These are phyloP conservation scores for Rhipidocladum racemiflorum DNA, from an alignment of 176 grass and related monocot genomes.

Conservation along the genomic window DNA sequence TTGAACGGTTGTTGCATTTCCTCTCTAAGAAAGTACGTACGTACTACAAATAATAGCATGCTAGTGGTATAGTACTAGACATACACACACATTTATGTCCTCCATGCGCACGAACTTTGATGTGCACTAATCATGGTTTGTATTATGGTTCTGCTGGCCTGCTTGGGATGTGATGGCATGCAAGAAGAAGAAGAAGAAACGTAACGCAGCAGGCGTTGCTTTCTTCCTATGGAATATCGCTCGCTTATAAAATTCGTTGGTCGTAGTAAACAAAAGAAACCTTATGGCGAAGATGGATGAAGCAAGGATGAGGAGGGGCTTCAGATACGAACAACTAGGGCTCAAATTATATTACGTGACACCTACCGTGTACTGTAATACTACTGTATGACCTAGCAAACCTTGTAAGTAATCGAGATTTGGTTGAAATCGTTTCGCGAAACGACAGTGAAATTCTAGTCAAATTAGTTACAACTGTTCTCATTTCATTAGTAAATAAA, in stretches of 20 bases:
- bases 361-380: not conserved
- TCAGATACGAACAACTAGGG: not conserved
- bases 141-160: not conserved
- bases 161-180: constrained; percentile 15
- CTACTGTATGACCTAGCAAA: not conserved
- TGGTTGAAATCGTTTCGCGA: not conserved
- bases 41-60: not conserved
- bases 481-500: not conserved
- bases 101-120: constrained; percentile 22
- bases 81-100: not conserved
- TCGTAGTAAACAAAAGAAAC: constrained; percentile 14
- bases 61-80: not conserved
- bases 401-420: too few relatives aligned
- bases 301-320: not conserved
- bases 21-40: not conserved
- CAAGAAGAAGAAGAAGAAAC: constrained; percentile 28
- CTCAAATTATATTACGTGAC: not conserved
- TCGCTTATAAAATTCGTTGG: constrained; percentile 2
- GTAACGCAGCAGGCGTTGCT: constrained; percentile 51
- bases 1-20: not conserved
- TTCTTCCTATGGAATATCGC: constrained; percentile 13
- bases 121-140: constrained; percentile 22
- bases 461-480: too few relatives aligned
- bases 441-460: not conserved
- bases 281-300: not conserved